Evolutionary conservation across 129 eudicot genomes (phyloP).

Genomic region (Rutidosis leptorrhynchoides): DNA sequence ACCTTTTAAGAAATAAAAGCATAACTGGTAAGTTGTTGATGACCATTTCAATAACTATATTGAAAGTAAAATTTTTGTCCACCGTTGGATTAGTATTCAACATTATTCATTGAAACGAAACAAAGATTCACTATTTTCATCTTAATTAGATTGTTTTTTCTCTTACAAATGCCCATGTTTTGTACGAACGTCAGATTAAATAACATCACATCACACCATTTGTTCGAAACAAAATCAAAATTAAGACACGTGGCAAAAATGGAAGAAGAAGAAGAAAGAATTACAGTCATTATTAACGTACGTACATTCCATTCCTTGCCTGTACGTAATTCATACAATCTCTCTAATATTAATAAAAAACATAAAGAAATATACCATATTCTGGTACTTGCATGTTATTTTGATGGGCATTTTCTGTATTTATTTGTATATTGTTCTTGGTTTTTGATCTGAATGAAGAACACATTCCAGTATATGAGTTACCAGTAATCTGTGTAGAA

Average conservation of each 20-base stretch:
- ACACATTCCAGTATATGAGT: constrained; percentile 6
- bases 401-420: neutral
- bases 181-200: no score
- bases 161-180: no score
- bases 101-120: neutral
- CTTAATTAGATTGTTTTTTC: neutral
- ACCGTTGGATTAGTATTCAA: neutral
- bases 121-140: neutral
- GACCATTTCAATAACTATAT: neutral
- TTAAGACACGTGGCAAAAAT: neutral
- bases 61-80: neutral
- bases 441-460: constrained; percentile 16
- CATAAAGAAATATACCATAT: neutral
- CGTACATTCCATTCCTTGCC: neutral
- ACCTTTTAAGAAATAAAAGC: neutral
- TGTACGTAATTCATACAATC: no score
- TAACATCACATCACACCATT: neutral
- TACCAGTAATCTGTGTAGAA: neutral
- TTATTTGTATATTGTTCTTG: constrained; percentile 5
- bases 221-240: neutral
- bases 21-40: neutral
- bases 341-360: neutral
- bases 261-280: neutral
- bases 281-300: neutral
- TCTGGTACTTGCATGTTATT: neutral